phyloP scores from a whole-genome alignment of 305 asterid genomes.

The Fraxinus xanthoxyloides region DNA sequence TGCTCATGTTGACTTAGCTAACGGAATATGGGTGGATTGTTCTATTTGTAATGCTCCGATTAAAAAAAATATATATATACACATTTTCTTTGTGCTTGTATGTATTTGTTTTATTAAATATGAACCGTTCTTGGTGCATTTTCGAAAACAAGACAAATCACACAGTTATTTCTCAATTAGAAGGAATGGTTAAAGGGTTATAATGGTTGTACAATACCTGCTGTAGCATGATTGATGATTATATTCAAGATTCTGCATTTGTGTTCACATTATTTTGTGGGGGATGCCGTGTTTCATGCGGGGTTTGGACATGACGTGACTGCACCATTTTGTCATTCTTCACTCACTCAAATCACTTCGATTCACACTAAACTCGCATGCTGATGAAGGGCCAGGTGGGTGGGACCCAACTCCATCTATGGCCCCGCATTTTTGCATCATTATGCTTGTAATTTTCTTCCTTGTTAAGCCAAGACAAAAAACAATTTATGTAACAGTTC shows the following conservation, averaged over 20 bases:
- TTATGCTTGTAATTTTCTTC: not conserved
- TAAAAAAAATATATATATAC: no score
- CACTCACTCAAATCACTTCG: not conserved
- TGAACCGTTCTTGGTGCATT: not conserved
- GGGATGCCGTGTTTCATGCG: not conserved
- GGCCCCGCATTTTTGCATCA: not conserved
- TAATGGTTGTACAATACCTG: no score
- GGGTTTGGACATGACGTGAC: not conserved
- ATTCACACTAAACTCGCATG: not conserved
- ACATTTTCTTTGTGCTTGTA: not conserved
- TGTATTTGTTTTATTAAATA: no score
- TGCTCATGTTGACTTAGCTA: not conserved
- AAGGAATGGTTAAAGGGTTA: no score
- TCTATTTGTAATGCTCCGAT: no score
- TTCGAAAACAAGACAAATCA: no score
- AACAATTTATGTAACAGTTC: not conserved
- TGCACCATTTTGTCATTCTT: not conserved
- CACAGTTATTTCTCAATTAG: not conserved
- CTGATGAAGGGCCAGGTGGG: constrained; percentile 1
- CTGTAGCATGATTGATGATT: not conserved
- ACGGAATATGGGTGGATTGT: not conserved
- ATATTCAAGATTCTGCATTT: not conserved
- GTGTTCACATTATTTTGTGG: not conserved
- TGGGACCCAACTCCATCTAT: not conserved
- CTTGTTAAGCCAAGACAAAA: not conserved